phyloP scores from a whole-genome alignment of 495 filamentous ascomycete species.

The Sphaerosporella brunnea region DNA sequence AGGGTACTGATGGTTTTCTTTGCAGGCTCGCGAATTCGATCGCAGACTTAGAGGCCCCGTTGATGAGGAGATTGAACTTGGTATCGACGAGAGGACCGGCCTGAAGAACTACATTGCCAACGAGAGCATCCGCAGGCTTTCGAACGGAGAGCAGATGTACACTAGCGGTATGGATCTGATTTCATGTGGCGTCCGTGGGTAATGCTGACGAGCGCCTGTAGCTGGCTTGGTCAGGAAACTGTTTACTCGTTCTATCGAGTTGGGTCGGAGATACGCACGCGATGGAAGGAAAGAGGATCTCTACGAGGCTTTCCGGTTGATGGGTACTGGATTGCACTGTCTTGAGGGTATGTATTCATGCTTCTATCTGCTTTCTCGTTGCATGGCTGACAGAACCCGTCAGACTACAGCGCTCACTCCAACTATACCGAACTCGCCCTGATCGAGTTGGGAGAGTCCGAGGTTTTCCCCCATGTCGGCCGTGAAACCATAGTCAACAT shows the following conservation, averaged over 20 bases:
- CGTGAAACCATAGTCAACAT: constrained; percentile 46
- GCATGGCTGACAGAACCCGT: too few species aligned
- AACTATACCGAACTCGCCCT: constrained; percentile 77
- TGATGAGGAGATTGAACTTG: constrained; percentile 59
- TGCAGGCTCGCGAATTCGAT: constrained; percentile 49
- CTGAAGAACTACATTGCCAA: constrained; percentile 87
- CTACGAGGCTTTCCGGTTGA: constrained; percentile 63
- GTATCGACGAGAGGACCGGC: constrained; percentile 57
- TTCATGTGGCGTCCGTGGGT: too few species aligned
- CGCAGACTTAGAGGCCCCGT: constrained; percentile 60
- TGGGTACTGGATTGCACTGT: constrained; percentile 77
- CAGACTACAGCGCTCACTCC: constrained; percentile 73
- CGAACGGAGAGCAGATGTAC: constrained; percentile 31
- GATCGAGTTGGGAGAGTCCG: constrained; percentile 61
- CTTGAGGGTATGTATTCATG: constrained; percentile 41
- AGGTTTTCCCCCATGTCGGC: constrained; percentile 74
- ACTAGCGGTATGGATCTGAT: constrained; percentile 23
- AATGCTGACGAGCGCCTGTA: too few species aligned
- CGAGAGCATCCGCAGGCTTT: constrained; percentile 54
- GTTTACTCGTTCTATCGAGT: constrained; percentile 50
- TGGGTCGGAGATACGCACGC: constrained; percentile 50
- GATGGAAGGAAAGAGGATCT: constrained; percentile 50
- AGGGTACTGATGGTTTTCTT: background rate
- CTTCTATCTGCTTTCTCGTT: too few species aligned
- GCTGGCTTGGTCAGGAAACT: constrained; percentile 54